Evolutionary conservation across 129 eudicot genomes (phyloP).

Genomic region (Helichrysum umbraculigerum): DNA sequence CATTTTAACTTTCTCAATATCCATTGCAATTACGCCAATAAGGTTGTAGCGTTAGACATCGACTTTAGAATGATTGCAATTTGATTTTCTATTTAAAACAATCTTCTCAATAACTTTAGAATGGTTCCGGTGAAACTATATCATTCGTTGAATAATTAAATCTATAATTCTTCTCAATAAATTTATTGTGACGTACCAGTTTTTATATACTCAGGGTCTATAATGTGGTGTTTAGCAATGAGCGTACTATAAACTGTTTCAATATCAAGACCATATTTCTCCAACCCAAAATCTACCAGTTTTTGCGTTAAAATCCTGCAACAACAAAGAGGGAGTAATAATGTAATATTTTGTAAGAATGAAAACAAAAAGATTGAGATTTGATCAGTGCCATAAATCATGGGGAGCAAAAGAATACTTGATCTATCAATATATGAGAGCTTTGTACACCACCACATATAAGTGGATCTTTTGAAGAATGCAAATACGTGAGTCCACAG

Average conservation of each 20-base stretch:
- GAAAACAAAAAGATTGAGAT: too few relatives aligned
- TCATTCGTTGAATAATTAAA: background rate
- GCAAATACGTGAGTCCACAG: slow-evolving; percentile 25
- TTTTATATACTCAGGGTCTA: too few relatives aligned
- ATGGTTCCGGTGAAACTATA: background rate
- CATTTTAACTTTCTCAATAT: background rate
- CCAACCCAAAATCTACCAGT: too few relatives aligned
- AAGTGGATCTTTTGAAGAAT: slow-evolving; percentile 6
- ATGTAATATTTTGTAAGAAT: too few relatives aligned
- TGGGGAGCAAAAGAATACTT: background rate
- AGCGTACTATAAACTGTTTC: too few relatives aligned
- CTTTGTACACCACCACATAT: slow-evolving; percentile 21
- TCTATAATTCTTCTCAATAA: background rate
- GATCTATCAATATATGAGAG: slow-evolving; percentile 30
- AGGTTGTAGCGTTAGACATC: background rate
- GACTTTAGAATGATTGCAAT: background rate
- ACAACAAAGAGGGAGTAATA: too few relatives aligned
- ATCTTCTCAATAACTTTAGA: too few relatives aligned
- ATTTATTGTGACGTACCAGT: too few relatives aligned
- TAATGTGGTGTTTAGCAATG: too few relatives aligned
- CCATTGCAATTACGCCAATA: background rate
- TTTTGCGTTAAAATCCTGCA: too few relatives aligned
- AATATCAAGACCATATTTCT: too few relatives aligned
- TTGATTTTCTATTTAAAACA: background rate
- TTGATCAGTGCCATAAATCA: too few relatives aligned